Evolutionary conservation across 2,329 filamentous ascomycete species (phyloP), one percentile per base, ranked within the genome.

Genomic region (Elsinoe batatas): DNA sequence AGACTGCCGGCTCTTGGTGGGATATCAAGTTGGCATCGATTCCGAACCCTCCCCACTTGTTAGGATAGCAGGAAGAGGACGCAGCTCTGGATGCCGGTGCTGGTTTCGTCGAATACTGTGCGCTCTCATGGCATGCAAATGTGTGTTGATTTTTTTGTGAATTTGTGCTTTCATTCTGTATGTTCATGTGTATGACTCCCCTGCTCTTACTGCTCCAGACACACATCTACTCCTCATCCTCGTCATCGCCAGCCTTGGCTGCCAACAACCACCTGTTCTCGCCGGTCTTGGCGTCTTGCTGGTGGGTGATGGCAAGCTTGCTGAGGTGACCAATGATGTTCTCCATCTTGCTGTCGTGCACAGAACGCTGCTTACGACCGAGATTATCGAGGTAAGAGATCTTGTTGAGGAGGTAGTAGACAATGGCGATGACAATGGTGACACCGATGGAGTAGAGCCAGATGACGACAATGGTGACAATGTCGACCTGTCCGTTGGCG

Each of bases 391-490:
- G 75, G 73, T 74, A 78, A 33, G 70, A 62, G 62, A 82, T 76
- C 66, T 75, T 73, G 74, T 82, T 82, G 61, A 84, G 75, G 42
- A 82, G 68, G 68, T 75, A 79, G 74, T 84, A 84, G 59, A 82
- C 78, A 63, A 84, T 81, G 63, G 81, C 81, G 61, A 83, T 79
- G 71, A 84, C 76, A 64, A 84, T 79, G 58, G 78, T 79, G 58
- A 84, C 80, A 67, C 79, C 80, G 59, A 84, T 81, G n/a, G 79
- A 82, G 74, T 82, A 84, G 44, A 73, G 73, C 81, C 82, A 84
- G 65, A 84, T 72, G 60, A 83, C 72, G 56, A 86, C 80, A 26
- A 83, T 79, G 53, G 82, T 84, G 65, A 84, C 79, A 61, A 84
- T 77, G 67, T 82, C 79, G 59, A 76, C 76, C 68, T 78, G 75